Base-by-base conservation (phyloP, 768 basidiomycete genomes). In the Collybia nuda region DNA sequence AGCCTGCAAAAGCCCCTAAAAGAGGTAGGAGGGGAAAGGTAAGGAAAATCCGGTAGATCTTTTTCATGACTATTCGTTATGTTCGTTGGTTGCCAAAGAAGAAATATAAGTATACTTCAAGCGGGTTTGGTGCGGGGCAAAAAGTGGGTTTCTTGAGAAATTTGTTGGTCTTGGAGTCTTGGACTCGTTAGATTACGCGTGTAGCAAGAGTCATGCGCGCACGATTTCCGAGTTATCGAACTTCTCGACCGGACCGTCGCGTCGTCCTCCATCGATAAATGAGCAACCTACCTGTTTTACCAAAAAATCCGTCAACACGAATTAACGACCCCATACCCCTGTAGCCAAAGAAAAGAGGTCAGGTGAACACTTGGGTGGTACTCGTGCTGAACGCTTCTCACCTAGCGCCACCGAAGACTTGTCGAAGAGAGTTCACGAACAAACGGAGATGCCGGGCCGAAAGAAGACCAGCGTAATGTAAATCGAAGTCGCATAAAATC, bases 41-140 rank as follows among this genome's bases (percentile, higher is more conserved):
- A 37, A 56, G 36, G 23, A 56, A 44, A 35, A 56, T 35, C 12
- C 48, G 29, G 11, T 51, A 37, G 41, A 53, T 38, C 17, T 40
- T 18, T 19, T 51, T 56, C 57, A 59, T 59, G 17, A 44, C 40
- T 29, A 22, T 11, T 17, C 5, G 42, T 38, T 19, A 4, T 6
- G 18, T 41, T 32, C 1, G 24, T 24, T 21, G 6, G 22, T 22
- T 40, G 23, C 17, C 17, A 32, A 45, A 41, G 29, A 17, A 21
- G 9, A 36, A 36, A 8, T 55, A 47, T 55, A 55, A 49, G 44
- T 50, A 53, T 12, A 3, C 11, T 23, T 22, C 36, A 1, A 18
- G 53, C 48, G 56, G 53, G 17, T 39, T 50, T 58, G 53, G 37
- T 53, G 57, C 54, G 57, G 56, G 38, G 7, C 32, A 53, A 49